Evolutionary conservation across 306 rosid genomes (phyloP), one percentile per base, ranked within the genome.

Genomic region (Castanea mollissima): DNA sequence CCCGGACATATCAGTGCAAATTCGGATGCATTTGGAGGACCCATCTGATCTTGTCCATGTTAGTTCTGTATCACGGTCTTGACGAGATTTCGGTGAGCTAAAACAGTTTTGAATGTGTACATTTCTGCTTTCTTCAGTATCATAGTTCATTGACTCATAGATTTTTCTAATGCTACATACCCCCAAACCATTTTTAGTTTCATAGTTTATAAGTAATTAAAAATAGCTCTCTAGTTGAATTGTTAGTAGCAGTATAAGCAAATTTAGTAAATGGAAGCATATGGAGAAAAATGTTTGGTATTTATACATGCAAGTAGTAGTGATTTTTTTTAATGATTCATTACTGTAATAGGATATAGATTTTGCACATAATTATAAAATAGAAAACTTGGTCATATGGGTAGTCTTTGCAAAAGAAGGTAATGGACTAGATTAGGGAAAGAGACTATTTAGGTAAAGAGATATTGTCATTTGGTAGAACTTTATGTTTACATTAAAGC

Each of bases 1-100:
- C 67, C 71, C 83, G 5, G 97, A 91, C 79, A 88, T 74, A 55
- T 82, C 89, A 44, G 38, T 76, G 46, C 78, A 83, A 80, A 80
- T 95, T 70, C 82, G 91, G 16, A 77, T 14, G 83, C 76, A 73
- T 84, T 76, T 95, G 86, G 97, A 93, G 70, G 91, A 89, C 87
- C 81, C 85, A 19, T 79, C 89, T 77, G 98, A 93, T 81, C 81
- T 91, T 54, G 80, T 81, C 59, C 94, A 87, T 57, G 76, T 84
- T 34, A 71, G 90, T 76, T 81, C 88, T 18, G 92, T 93, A 79
- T 95, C 99, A 0, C 90, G 78, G 31, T 74, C 86, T 80, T 93
- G 91, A 94, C 83, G 85, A 80, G 85, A 25, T 31, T 84, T 23
- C 78, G 98, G 99, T 93, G 85, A 88, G 99, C 75, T 78, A 68